Percentiles rank a stretch among this genome's conserved stretches.
Evolutionary conservation across 805 yeast species (phyloP).

Genomic region (Jamesozyma hellenica): DNA sequence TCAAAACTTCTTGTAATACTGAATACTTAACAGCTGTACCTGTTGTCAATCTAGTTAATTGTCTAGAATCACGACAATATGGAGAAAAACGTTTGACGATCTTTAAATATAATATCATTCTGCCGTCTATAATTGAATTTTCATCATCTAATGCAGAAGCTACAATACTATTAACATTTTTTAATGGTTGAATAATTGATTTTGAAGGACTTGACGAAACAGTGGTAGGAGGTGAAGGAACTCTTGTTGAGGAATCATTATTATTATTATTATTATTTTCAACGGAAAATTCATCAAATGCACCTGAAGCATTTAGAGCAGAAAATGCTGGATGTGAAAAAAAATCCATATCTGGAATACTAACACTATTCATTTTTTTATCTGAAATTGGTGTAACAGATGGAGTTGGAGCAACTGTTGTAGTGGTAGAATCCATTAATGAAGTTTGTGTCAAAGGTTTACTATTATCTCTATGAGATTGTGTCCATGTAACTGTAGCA

Average conservation of each 20-base stretch:
- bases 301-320: slow-evolving; percentile 32
- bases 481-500: slow-evolving; percentile 44
- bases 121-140: slow-evolving; percentile 24
- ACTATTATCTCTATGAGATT: slow-evolving; percentile 12
- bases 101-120: slow-evolving; percentile 46
- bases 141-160: background rate
- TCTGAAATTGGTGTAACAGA: slow-evolving; percentile 8
- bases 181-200: slow-evolving; percentile 1
- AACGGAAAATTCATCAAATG: slow-evolving; percentile 26
- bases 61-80: slow-evolving; percentile 39
- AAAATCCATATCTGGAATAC: slow-evolving; percentile 14
- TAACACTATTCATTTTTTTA: slow-evolving; percentile 3
- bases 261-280: background rate
- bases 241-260: slow-evolving; percentile 3
- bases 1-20: slow-evolving; percentile 31
- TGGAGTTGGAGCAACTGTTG: slow-evolving; percentile 8
- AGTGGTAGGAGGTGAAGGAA: slow-evolving; percentile 6
- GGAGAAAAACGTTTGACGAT: slow-evolving; percentile 43
- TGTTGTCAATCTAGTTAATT: slow-evolving; percentile 36
- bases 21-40: slow-evolving; percentile 38
- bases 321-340: slow-evolving; percentile 30
- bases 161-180: background rate
- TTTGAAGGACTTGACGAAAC: slow-evolving; percentile 9
- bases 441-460: slow-evolving; percentile 4
- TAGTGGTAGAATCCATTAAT: slow-evolving; percentile 3